phyloP scores from a whole-genome alignment of 345 rosid species.

The Geranium brycei region DNA sequence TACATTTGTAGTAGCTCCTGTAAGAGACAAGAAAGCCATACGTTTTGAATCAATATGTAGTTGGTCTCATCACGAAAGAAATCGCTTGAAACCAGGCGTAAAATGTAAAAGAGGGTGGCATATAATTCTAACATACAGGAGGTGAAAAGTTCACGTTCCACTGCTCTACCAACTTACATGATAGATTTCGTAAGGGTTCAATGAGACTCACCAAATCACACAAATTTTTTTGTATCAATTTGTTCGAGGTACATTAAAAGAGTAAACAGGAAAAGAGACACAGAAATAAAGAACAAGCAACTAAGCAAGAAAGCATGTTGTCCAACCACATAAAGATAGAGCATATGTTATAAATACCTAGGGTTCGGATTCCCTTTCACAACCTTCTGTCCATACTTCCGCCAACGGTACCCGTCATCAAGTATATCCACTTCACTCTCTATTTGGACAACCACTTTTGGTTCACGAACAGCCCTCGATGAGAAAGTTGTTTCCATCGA shows the following conservation, averaged over 20 bases:
- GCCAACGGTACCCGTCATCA: slow-evolving; percentile 69
- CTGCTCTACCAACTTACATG: no score
- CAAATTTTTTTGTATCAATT: no score
- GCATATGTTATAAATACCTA: slow-evolving; percentile 23
- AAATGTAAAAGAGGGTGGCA: no score
- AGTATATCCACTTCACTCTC: slow-evolving; percentile 61
- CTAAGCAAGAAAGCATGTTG: no score
- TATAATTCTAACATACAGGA: no score
- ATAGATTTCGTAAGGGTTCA: no score
- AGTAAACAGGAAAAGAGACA: no score
- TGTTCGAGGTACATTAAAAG: no score
- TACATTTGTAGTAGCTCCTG: slow-evolving; percentile 73
- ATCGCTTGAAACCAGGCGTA: no score
- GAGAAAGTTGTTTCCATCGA: slow-evolving; percentile 30
- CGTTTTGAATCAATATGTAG: not conserved
- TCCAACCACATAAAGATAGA: not conserved
- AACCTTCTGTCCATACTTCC: slow-evolving; percentile 66
- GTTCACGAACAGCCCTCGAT: slow-evolving; percentile 46
- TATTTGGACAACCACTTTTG: slow-evolving; percentile 53
- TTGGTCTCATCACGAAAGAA: not conserved
- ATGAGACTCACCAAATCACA: no score
- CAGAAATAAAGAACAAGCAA: no score
- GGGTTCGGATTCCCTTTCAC: slow-evolving; percentile 73
- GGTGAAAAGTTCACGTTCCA: no score
- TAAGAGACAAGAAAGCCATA: not conserved